Evolutionary conservation across 2,329 filamentous ascomycete genomes (phyloP), one percentile per base, ranked within the genome.

Genomic region (Colletotrichum ledebouriae): DNA sequence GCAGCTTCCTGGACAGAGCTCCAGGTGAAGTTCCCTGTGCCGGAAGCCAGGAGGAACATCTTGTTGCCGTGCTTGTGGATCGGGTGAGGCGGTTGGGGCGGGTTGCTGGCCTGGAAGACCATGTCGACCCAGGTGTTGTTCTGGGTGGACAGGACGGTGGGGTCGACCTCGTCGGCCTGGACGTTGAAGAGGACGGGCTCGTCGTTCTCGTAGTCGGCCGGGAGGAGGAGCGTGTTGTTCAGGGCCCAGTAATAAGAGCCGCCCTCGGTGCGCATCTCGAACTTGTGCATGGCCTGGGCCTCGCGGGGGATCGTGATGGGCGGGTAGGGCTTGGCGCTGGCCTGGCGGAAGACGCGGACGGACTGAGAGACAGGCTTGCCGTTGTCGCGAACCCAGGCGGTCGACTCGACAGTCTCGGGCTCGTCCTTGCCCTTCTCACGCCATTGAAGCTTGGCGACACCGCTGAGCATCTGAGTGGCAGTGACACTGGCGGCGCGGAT

Each of bases 61-160:
- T 88, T 89, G 72, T 85, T 87, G 53, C 85, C 84, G 76, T 91
- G 89, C 78, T 90, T 90, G 81, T 91, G 89, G 58, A 91, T 86
- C 0, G 87, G 85, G 67, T 91, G 89, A 10, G 85, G 79, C 4
- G 84, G 86, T 72, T 87, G 85, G 6, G 84, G 78, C 3, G 77
- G 76, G 2, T 73, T 73, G n/a, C 76, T 74, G 2, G 84, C 77
- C 34, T 81, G 76, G 67, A 88, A 79, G 70, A 89, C 78, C n/a
- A 88, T 73, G 72, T 89, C 87, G 9, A 89, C 78, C 86, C 86
- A 89, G 2, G 82, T 80, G 70, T 78, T 76, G 65, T 83, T 80
- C 25, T 71, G 73, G 7, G 84, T 87, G 6, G 78, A 77, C 64
- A 87, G 80, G 17, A 84, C 86, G 42, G 85, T 77, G 67, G 87